Base-by-base conservation (phyloP, 2,329 filamentous ascomycete genomes). In the Helicocarpus griseus region DNA sequence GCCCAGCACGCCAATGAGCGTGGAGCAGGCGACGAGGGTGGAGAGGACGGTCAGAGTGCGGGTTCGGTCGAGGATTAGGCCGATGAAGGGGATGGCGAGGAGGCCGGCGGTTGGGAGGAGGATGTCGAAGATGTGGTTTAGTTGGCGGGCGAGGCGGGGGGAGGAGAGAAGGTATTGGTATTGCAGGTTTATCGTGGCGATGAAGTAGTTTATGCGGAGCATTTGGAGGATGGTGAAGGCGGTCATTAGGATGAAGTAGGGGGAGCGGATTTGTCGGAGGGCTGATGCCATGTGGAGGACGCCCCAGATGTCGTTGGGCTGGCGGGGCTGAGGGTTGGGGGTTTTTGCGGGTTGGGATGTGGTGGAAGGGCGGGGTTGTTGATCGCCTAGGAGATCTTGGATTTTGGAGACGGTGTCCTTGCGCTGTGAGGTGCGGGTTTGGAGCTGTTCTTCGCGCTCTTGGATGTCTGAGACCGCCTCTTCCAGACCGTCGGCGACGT, bases 121-220 rank as follows among this genome's bases (percentile, higher is more conserved):
- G 3, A 86, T 69, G 62, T 95, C 89, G 68, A 95, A 95, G 68
- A 93, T 87, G 54, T 84, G 76, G 68, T 94, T 95, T 63, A 95
- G 77, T 51, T 77, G 72, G 4, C 82, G 76, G 0, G 88, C 88
- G 55, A 76, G 74, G 1, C 72, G 65, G 54, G 74, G 73, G 7
- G 80, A 81, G 39, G 76, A 74, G 14, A 96, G 79, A 50, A 96
- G 79, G 58, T 83, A 84, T 29, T 83, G 78, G 69, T 95, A 95
- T 66, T 96, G 90, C 0, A 82, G 75, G 5, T 85, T 77, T 56
- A 93, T 84, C 1, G 88, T 93, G 4, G 88, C 86, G 52, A 94
- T 87, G 65, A 93, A 91, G 73, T 87, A 93, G 71, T 94, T 94
- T 76, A 93, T 91, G 28, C 84, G 77, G 6, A 81, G 82, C 81